Conservation (phyloP, 1,139 yeast genomes). For the Hyphopichia pseudoburtonii region DNA sequence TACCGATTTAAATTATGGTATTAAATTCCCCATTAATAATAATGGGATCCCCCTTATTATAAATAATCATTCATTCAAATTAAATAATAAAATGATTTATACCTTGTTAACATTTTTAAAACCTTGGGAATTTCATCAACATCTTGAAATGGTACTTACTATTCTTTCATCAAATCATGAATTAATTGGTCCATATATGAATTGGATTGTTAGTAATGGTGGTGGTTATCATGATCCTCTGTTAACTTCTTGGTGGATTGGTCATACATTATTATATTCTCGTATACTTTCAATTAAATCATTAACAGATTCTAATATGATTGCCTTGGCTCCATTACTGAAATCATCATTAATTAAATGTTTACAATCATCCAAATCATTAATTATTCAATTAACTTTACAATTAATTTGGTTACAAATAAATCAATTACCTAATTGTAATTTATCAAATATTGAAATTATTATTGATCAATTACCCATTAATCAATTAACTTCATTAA, state of each 20-base stretch:
- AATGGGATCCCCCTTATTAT: conserved; percentile 32
- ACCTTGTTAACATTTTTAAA: conserved; percentile 64
- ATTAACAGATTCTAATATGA: conserved; percentile 37
- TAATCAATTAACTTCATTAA: conserved; percentile 17
- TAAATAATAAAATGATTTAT: conserved; percentile 67
- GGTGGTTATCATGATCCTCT: conserved; percentile 70
- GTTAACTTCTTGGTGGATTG: conserved; percentile 78
- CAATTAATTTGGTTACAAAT: conserved; percentile 46
- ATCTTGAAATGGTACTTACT: conserved; percentile 54
- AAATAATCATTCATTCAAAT: conserved; percentile 50
- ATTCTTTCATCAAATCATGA: conserved; percentile 63
- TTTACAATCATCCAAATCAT: conserved; percentile 48
- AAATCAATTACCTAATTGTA: neutral
- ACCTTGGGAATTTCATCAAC: conserved; percentile 76
- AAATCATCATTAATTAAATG: conserved; percentile 59
- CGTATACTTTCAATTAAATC: conserved; percentile 53
- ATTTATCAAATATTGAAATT: conserved; percentile 23
- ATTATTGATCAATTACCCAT: conserved; percentile 33
- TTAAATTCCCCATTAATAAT: conserved; percentile 61
- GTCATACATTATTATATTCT: conserved; percentile 63
- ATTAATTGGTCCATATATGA: conserved; percentile 69
- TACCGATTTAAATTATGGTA: conserved; percentile 57
- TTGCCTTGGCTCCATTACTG: conserved; percentile 69
- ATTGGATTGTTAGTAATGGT: conserved; percentile 51
- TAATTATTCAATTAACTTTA: conserved; percentile 66